Conservation (phyloP, 805 yeast species). For the Barnettozyma sp. region DNA sequence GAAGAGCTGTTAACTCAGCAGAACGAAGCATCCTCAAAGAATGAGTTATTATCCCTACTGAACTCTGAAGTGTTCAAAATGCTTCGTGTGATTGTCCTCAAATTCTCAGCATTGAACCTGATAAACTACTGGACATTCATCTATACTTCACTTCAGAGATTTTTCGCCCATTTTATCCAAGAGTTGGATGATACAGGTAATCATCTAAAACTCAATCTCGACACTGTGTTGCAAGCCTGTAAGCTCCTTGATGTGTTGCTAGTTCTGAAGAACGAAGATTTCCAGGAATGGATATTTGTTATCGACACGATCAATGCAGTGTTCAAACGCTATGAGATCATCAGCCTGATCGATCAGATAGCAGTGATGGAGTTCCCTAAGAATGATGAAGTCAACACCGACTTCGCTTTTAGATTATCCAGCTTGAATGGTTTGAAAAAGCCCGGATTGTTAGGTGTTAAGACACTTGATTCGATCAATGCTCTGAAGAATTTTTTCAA, state of each 20-base stretch:
- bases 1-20: slow-evolving; percentile 31
- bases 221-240: slow-evolving; percentile 50
- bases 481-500: slow-evolving; percentile 60
- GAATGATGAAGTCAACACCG: slow-evolving; percentile 14
- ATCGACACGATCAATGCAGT: slow-evolving; percentile 58
- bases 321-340: slow-evolving; percentile 30
- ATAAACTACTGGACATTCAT: slow-evolving; percentile 64
- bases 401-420: slow-evolving; percentile 15
- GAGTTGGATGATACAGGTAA: slow-evolving; percentile 26
- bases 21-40: slow-evolving; percentile 15
- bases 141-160: slow-evolving; percentile 49
- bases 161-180: slow-evolving; percentile 32
- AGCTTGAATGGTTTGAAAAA: slow-evolving; percentile 25
- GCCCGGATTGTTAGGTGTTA: slow-evolving; percentile 34
- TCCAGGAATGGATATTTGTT: slow-evolving; percentile 82
- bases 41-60: slow-evolving; percentile 27
- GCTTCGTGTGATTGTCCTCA: slow-evolving; percentile 58
- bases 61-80: slow-evolving; percentile 43
- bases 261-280: slow-evolving; percentile 69
- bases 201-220: slow-evolving; percentile 32
- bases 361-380: slow-evolving; percentile 9
- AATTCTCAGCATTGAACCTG: slow-evolving; percentile 57
- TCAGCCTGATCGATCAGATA: slow-evolving; percentile 24
- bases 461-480: slow-evolving; percentile 32
- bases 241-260: slow-evolving; percentile 74